Conservation (phyloP, 768 basidiomycete species). For the Naganishia vishniacii region DNA sequence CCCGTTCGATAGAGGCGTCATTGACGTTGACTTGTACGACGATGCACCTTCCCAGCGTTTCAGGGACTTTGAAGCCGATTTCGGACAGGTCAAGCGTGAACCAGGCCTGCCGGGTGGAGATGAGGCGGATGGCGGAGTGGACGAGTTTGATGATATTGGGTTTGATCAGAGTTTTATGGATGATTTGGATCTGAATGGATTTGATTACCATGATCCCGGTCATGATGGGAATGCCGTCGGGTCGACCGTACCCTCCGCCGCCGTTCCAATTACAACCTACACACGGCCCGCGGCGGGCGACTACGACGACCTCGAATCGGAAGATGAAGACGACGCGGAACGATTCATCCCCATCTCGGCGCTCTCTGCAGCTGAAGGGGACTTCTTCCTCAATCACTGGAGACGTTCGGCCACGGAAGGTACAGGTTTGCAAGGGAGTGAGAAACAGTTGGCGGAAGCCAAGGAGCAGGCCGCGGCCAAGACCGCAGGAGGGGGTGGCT, state of each 20-base stretch:
- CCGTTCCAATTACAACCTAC: background rate
- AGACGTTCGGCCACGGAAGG: slow-evolving; percentile 16
- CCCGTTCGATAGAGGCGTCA: slow-evolving; percentile 5
- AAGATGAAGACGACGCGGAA: slow-evolving; percentile 6
- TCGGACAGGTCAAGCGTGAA: slow-evolving; percentile 12
- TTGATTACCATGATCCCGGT: slow-evolving; percentile 12
- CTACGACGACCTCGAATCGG: background rate
- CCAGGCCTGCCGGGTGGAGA: background rate
- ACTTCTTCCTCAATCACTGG: slow-evolving; percentile 19
- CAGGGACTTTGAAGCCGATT: slow-evolving; percentile 13
- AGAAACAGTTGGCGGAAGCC: slow-evolving; percentile 18
- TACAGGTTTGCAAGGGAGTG: slow-evolving; percentile 5
- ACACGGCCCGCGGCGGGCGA: background rate
- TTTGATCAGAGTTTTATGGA: slow-evolving; percentile 20
- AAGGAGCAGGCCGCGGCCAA: background rate
- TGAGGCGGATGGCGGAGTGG: background rate
- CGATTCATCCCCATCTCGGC: slow-evolving; percentile 15
- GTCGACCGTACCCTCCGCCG: background rate
- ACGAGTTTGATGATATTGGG: slow-evolving; percentile 17
- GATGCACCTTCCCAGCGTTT: slow-evolving; percentile 15
- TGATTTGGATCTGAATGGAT: background rate
- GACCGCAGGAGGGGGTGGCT: background rate
- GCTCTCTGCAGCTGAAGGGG: slow-evolving; percentile 4
- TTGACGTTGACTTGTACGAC: slow-evolving; percentile 11
- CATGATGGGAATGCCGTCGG: background rate